Evolutionary conservation across 371 early-diverging fungal genomes (phyloP).

Genomic region (Rhizopus arrhizus): DNA sequence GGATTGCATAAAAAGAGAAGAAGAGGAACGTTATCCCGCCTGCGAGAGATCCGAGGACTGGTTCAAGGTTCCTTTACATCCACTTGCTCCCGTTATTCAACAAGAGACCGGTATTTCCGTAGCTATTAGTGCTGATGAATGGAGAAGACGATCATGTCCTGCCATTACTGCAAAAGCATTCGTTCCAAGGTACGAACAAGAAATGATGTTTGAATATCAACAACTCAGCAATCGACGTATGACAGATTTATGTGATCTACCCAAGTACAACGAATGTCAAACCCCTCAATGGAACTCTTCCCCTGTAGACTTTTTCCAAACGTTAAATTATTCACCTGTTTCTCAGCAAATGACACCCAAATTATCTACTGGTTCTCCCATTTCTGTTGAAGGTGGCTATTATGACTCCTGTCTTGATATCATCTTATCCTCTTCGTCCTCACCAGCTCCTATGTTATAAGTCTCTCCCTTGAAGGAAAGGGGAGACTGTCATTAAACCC

Average conservation of each 20-base stretch:
- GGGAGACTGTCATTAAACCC: conserved; percentile 1
- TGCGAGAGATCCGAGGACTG: conserved; percentile 15
- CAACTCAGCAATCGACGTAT: conserved; percentile 15
- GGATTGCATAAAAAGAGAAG: neutral
- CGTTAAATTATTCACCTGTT: conserved; percentile 22
- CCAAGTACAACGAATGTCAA: neutral
- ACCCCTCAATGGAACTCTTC: neutral
- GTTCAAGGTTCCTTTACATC: conserved; percentile 24
- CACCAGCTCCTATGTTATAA: conserved; percentile 7
- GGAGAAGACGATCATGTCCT: conserved; percentile 33
- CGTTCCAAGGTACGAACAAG: neutral
- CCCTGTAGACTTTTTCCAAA: conserved; percentile 2
- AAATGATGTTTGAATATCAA: neutral
- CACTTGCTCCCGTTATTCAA: conserved; percentile 20
- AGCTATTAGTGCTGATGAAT: conserved; percentile 17
- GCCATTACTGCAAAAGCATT: conserved; percentile 4
- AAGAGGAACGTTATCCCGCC: neutral
- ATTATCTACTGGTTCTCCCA: conserved; percentile 31
- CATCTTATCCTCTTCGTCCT: conserved; percentile 15
- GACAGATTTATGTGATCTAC: conserved; percentile 9
- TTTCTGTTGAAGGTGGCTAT: conserved; percentile 23
- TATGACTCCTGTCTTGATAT: conserved; percentile 30
- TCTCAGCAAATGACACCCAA: conserved; percentile 32
- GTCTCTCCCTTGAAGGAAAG: neutral
- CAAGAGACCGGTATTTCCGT: neutral